Evolutionary conservation across 2,329 filamentous ascomycete species (phyloP).

Genomic region (Colletotrichum tamarilloi): DNA sequence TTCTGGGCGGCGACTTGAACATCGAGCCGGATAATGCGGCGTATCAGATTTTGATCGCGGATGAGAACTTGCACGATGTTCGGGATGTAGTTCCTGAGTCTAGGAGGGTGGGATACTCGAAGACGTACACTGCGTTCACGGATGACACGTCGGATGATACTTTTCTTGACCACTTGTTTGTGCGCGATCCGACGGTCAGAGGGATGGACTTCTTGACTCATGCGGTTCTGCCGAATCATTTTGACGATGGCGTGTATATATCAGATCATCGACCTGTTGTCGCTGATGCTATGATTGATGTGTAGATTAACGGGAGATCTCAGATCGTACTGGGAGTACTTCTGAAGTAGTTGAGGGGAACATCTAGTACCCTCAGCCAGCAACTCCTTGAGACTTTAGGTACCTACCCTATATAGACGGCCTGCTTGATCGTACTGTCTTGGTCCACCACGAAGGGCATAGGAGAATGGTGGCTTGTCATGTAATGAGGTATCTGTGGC

Average conservation of each 20-base stretch:
- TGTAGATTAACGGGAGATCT: background rate
- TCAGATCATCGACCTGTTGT: constrained; percentile 48
- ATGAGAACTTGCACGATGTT: constrained; percentile 39
- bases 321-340: background rate
- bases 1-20: constrained; percentile 48
- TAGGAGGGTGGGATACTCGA: constrained; percentile 40
- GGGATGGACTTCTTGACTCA: constrained; percentile 40
- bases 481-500: too few species aligned
- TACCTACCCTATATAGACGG: too few species aligned
- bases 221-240: constrained; percentile 41
- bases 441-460: too few species aligned
- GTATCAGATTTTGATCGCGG: constrained; percentile 41
- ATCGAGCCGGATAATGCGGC: constrained; percentile 40
- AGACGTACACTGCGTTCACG: constrained; percentile 45
- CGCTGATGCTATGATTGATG: constrained; percentile 39
- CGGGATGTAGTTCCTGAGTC: constrained; percentile 39
- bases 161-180: constrained; percentile 46
- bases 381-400: too few species aligned
- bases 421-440: too few species aligned
- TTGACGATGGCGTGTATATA: constrained; percentile 44
- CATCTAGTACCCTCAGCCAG: background rate
- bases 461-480: too few species aligned
- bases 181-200: constrained; percentile 37
- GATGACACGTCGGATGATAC: constrained; percentile 35
- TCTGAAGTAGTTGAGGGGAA: rapidly evolving